phyloP scores from a whole-genome alignment of 1,284 basidiomycete genomes.

The Phlebopus sp. region DNA sequence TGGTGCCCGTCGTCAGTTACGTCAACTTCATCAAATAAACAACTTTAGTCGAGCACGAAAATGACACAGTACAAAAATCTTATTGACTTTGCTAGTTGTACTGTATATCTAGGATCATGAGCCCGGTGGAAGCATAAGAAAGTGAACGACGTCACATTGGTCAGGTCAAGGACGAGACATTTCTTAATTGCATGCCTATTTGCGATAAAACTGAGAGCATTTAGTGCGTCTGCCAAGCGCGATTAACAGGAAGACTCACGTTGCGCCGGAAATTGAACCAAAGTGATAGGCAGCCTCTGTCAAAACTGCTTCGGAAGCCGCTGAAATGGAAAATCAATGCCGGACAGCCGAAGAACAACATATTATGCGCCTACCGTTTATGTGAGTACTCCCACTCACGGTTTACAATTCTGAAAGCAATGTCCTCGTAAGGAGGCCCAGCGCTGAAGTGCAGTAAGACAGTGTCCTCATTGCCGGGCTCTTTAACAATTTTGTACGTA shows the following conservation, averaged over 20 bases:
- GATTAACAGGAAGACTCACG: constrained; percentile 45
- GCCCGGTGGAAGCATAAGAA: constrained; percentile 11
- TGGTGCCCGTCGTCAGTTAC: not conserved
- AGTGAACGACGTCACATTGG: constrained; percentile 27
- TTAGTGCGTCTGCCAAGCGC: constrained; percentile 15
- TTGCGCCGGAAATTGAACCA: constrained; percentile 90
- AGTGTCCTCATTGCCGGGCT: constrained; percentile 92
- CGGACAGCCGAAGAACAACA: constrained; percentile 5
- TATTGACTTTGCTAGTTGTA: not conserved
- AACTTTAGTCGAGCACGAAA: no score
- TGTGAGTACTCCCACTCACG: constrained; percentile 98
- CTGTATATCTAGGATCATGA: constrained; percentile 10
- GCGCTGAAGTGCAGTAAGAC: constrained; percentile 92
- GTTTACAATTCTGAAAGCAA: constrained; percentile 97
- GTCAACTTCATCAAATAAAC: not conserved
- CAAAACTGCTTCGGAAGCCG: constrained; percentile 83
- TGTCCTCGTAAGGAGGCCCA: constrained; percentile 98
- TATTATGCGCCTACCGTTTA: constrained; percentile 60
- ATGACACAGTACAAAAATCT: no score
- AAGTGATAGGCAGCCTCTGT: constrained; percentile 79
- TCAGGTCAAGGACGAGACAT: constrained; percentile 12
- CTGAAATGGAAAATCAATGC: constrained; percentile 37
- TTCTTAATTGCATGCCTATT: constrained; percentile 35
- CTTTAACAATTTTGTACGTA: constrained; percentile 90
- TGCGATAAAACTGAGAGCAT: constrained; percentile 63